A percentile compares a stretch with the other conserved stretches of the same genome.
Conservation (phyloP, 768 basidiomycete genomes). For the Xanthoconium stramineum region DNA sequence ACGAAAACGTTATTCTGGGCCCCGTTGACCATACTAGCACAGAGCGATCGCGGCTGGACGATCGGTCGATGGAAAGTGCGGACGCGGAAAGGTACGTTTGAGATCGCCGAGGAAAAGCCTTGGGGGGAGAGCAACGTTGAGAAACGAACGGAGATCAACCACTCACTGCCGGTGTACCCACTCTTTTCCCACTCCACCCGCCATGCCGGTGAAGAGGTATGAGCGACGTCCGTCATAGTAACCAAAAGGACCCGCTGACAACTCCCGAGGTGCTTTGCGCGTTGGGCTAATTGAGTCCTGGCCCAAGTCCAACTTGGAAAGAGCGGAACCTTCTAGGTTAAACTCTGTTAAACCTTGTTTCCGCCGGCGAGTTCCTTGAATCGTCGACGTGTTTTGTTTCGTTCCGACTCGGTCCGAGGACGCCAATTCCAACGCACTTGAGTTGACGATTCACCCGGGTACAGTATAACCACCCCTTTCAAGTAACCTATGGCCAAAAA, state of each 20-base stretch:
- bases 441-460: neutral
- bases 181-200: neutral
- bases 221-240: neutral
- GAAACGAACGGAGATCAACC: too few species aligned
- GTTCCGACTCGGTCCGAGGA: neutral
- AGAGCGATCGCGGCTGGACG: neutral
- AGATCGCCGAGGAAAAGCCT: too few species aligned
- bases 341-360: neutral
- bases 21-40: neutral
- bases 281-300: neutral
- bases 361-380: neutral
- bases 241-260: neutral
- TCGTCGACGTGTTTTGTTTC: neutral
- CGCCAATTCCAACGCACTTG: constrained; percentile 7
- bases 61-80: neutral
- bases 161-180: neutral
- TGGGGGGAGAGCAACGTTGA: too few species aligned
- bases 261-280: too few species aligned
- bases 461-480: too few species aligned
- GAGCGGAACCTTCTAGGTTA: neutral
- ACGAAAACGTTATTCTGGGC: neutral
- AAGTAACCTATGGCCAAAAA: neutral
- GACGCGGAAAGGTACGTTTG: neutral
- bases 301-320: neutral
- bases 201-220: neutral